Conservation (phyloP, 176 grass and related monocot species). For the Oryza punctata region DNA sequence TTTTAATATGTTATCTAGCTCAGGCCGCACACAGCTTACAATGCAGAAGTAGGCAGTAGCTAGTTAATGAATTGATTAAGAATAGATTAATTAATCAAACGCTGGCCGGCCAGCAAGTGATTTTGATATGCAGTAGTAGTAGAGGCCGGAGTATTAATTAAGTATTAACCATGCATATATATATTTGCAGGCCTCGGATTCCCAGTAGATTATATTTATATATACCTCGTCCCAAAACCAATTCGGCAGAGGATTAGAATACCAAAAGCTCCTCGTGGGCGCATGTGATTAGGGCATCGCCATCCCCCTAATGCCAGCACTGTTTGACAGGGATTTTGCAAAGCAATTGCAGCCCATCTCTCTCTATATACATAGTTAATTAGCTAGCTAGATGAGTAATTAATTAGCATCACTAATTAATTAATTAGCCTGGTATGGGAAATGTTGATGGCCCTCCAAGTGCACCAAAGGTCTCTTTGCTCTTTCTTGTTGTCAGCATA, state of each 20-base stretch:
- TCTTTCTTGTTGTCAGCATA: constrained; percentile 1
- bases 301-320: not conserved
- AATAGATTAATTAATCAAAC: not conserved
- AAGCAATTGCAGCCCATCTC: not conserved
- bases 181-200: constrained; percentile 26
- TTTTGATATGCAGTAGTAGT: not conserved
- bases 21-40: not conserved
- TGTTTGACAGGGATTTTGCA: not conserved
- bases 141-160: too few relatives aligned
- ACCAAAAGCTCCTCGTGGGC: not conserved
- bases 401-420: not conserved
- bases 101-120: not conserved
- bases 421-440: constrained; percentile 20
- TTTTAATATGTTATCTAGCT: constrained; percentile 20
- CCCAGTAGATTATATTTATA: constrained; percentile 12
- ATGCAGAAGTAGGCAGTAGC: not conserved
- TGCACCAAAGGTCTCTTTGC: constrained; percentile 3
- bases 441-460: constrained; percentile 23
- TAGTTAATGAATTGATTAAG: too few relatives aligned
- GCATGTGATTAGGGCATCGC: not conserved
- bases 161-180: too few relatives aligned
- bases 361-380: not conserved
- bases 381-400: not conserved
- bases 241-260: not conserved
- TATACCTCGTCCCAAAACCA: not conserved